phyloP scores from a whole-genome alignment of 805 yeast species.

The Wickerhamiella brachini region DNA sequence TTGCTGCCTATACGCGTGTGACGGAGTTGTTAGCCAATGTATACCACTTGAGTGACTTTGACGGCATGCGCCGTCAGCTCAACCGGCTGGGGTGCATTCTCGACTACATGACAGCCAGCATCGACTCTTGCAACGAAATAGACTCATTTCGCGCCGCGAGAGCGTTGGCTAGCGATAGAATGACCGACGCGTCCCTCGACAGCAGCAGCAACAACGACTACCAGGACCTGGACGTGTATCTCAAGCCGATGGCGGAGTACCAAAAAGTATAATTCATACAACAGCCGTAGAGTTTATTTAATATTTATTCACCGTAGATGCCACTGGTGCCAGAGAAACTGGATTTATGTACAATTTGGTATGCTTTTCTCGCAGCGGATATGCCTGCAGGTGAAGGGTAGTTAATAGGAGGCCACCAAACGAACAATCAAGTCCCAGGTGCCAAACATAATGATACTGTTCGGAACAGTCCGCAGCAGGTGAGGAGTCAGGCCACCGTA shows the following conservation, averaged over 20 bases:
- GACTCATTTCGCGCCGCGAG: background rate
- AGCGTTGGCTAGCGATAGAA: background rate
- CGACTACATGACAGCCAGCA: background rate
- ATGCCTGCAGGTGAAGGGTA: too few species aligned
- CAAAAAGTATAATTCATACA: background rate
- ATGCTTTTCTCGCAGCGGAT: too few species aligned
- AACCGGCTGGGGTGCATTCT: background rate
- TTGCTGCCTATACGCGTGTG: background rate
- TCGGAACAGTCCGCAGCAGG: slow-evolving; percentile 90
- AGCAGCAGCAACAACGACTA: background rate
- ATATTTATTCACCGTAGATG: background rate
- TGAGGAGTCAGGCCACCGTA: slow-evolving; percentile 98
- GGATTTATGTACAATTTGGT: too few species aligned
- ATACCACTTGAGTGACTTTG: background rate
- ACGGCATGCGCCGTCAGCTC: background rate
- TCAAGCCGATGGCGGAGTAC: background rate
- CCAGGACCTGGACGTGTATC: background rate
- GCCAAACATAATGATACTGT: slow-evolving; percentile 96
- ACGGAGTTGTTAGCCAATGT: background rate
- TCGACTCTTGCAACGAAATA: background rate
- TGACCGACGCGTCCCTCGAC: background rate
- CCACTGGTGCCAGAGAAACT: too few species aligned
- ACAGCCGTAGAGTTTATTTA: too few species aligned
- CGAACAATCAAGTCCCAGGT: slow-evolving; percentile 85
- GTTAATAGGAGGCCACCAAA: slow-evolving; percentile 23